These are phyloP conservation scores for Sporothrix luriei DNA, from an alignment of 2,329 filamentous ascomycete species.

Conservation along the genomic window DNA sequence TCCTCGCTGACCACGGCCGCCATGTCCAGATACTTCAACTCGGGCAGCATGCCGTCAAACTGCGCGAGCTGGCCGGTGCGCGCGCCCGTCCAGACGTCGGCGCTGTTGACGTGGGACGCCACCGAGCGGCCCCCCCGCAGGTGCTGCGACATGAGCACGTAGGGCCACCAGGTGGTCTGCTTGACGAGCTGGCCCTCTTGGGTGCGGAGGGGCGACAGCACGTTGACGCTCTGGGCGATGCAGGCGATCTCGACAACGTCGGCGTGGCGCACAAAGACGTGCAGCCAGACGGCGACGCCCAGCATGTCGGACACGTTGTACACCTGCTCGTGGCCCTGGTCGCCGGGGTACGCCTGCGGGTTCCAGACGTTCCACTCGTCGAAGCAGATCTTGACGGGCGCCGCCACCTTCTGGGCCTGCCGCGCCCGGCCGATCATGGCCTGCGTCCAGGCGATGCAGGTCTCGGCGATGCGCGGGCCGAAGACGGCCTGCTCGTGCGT, in stretches of 20 bases:
- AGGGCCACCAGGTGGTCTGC: constrained; percentile 76
- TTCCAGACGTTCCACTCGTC: constrained; percentile 89
- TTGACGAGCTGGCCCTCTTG: constrained; percentile 57
- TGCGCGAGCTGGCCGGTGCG: constrained; percentile 12
- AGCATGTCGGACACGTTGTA: constrained; percentile 76
- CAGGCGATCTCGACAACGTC: constrained; percentile 75
- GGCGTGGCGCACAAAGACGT: constrained; percentile 73
- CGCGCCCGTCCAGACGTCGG: background rate
- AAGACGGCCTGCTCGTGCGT: constrained; percentile 25
- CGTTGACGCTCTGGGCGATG: constrained; percentile 77
- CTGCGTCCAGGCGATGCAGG: constrained; percentile 22
- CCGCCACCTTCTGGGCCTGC: background rate
- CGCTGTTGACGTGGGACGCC: background rate
- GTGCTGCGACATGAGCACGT: constrained; percentile 67
- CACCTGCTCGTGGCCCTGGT: constrained; percentile 69
- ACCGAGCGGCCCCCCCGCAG: constrained; percentile 63
- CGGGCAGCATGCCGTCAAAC: constrained; percentile 18
- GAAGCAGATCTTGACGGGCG: constrained; percentile 66
- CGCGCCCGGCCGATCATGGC: constrained; percentile 12
- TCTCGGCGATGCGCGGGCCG: constrained; percentile 19
- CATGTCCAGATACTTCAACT: constrained; percentile 18
- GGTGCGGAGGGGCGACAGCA: constrained; percentile 77
- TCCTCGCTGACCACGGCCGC: constrained; percentile 15
- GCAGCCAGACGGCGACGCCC: constrained; percentile 74
- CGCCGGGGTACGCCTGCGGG: constrained; percentile 68